Evolutionary conservation across 202 grass and related monocot genomes (phyloP).

Genomic region (Saccharum hybrid): DNA sequence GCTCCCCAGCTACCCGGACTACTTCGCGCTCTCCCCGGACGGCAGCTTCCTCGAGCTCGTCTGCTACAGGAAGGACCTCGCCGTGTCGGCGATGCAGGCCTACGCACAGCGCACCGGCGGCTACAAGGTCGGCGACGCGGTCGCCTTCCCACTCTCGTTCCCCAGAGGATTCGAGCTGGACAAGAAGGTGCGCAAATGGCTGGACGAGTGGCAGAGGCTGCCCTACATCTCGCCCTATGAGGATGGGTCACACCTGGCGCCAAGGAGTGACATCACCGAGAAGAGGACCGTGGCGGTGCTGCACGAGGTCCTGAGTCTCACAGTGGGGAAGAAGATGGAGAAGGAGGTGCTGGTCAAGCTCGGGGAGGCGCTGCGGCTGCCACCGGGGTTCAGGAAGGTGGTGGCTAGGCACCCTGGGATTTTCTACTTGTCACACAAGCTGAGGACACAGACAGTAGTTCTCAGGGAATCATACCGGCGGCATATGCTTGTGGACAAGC

Average conservation of each 20-base stretch:
- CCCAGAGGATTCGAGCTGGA: slow-evolving; percentile 68
- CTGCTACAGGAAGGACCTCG: slow-evolving; percentile 80
- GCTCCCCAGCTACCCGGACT: slow-evolving; percentile 81
- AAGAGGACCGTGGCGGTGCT: slow-evolving; percentile 82
- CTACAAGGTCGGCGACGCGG: slow-evolving; percentile 68
- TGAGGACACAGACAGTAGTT: slow-evolving; percentile 80
- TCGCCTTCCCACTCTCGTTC: slow-evolving; percentile 77
- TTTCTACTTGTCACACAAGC: slow-evolving; percentile 89
- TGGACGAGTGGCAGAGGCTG: slow-evolving; percentile 88
- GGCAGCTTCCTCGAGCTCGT: slow-evolving; percentile 76
- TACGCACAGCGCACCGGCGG: slow-evolving; percentile 73
- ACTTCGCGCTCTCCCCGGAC: slow-evolving; percentile 71
- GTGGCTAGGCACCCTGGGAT: slow-evolving; percentile 77
- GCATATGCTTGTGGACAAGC: slow-evolving; percentile 77
- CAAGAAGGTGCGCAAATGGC: slow-evolving; percentile 84
- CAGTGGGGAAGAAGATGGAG: slow-evolving; percentile 84
- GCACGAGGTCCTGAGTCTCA: slow-evolving; percentile 79
- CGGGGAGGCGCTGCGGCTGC: slow-evolving; percentile 63
- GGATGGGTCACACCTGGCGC: slow-evolving; percentile 60
- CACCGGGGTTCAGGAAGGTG: slow-evolving; percentile 77
- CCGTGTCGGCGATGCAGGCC: slow-evolving; percentile 68
- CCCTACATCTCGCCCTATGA: slow-evolving; percentile 88
- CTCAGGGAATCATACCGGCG: slow-evolving; percentile 77
- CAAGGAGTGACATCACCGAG: slow-evolving; percentile 74
- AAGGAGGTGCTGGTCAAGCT: slow-evolving; percentile 78